Base-by-base conservation (phyloP, 306 rosid genomes). In the Glycine soja region DNA sequence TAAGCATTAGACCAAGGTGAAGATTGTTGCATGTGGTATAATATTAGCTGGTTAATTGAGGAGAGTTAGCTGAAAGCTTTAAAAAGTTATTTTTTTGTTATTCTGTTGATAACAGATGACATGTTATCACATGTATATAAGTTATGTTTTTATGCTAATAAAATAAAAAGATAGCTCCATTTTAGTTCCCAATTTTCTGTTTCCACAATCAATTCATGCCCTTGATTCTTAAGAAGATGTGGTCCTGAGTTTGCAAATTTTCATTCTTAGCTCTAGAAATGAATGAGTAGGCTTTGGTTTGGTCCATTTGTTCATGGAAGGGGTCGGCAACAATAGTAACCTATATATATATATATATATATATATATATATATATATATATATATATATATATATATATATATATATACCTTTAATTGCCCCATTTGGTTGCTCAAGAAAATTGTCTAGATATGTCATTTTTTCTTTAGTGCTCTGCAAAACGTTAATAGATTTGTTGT, bases 171-270 rank as follows among this genome's bases (percentile, higher is more conserved):
- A n/a, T n/a, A n/a, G n/a, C n/a, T n/a, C n/a, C n/a, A n/a, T n/a
- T n/a, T n/a, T n/a, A n/a, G n/a, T n/a, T n/a, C n/a, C n/a, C n/a
- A n/a, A n/a, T n/a, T n/a, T n/a, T n/a, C n/a, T n/a, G n/a, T n/a
- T n/a, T n/a, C n/a, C n/a, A n/a, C n/a, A n/a, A n/a, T n/a, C n/a
- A n/a, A n/a, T n/a, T n/a, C n/a, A n/a, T n/a, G n/a, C n/a, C n/a
- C n/a, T n/a, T n/a, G n/a, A n/a, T n/a, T n/a, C n/a, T n/a, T n/a
- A n/a, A n/a, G n/a, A n/a, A n/a, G n/a, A n/a, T 47, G 82, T 80
- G 88, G 85, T 84, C 82, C 79, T 68, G 13, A 38, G 10, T 71
- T 82, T 18, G 45, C 52, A 48, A 56, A 12, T 45, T 70, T 76
- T 56, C 53, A 77, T 83, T 72, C 80, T 68, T 74, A 47, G 76